These are phyloP conservation scores for Coemansia erecta DNA, from an alignment of 192 early-diverging fungal genomes.

Conservation along the genomic window DNA sequence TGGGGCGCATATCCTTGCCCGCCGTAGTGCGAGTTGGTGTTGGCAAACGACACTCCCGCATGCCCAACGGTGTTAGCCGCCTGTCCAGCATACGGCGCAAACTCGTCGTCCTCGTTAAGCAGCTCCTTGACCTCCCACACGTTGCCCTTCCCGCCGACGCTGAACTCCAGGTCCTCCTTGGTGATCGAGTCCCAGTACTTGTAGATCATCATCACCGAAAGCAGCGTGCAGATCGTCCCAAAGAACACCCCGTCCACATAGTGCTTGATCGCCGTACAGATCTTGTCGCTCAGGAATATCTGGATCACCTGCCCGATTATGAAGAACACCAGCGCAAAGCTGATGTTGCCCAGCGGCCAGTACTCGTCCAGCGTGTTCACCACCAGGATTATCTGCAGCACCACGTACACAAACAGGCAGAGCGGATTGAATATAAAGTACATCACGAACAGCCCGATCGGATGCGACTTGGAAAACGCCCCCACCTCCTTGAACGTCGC, in stretches of 20 bases:
- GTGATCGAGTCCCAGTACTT: slow-evolving; percentile 99
- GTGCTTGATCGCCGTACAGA: slow-evolving; percentile 88
- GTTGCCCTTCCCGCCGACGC: slow-evolving; percentile 71
- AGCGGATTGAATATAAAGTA: slow-evolving; percentile 86
- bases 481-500: slow-evolving; percentile 73
- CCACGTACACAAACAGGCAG: slow-evolving; percentile 80
- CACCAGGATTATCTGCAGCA: slow-evolving; percentile 91
- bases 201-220: slow-evolving; percentile 99
- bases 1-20: slow-evolving; percentile 29
- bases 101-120: slow-evolving; percentile 53
- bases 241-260: slow-evolving; percentile 98
- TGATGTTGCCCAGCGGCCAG: slow-evolving; percentile 94
- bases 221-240: slow-evolving; percentile 81
- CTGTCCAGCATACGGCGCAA: slow-evolving; percentile 50
- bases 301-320: slow-evolving; percentile 79
- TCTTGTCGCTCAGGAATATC: slow-evolving; percentile 74
- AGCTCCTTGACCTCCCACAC: slow-evolving; percentile 82
- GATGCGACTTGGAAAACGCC: slow-evolving; percentile 61
- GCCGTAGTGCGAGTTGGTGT: slow-evolving; percentile 43
- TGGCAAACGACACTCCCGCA: slow-evolving; percentile 50
- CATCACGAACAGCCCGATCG: slow-evolving; percentile 76
- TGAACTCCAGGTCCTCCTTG: slow-evolving; percentile 97
- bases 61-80: slow-evolving; percentile 51
- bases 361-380: slow-evolving; percentile 92
- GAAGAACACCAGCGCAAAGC: slow-evolving; percentile 87